Evolutionary conservation across 768 basidiomycete species (phyloP).

Genomic region (Tylopilus plumbeoviolaceoides): DNA sequence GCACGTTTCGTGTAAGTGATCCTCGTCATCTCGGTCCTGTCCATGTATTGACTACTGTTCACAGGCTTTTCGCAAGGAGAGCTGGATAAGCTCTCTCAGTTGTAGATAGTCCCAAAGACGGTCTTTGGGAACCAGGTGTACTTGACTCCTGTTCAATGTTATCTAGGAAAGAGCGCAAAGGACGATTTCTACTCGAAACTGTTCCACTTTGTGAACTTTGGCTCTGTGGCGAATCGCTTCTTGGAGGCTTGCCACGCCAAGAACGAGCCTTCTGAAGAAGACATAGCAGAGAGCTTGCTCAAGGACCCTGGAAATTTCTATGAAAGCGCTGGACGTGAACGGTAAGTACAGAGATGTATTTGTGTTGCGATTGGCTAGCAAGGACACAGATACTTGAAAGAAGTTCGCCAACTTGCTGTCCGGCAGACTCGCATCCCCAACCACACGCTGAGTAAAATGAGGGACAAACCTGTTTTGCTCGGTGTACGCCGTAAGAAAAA

Average conservation of each 20-base stretch:
- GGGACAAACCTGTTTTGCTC: slow-evolving; percentile 61
- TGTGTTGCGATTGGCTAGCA: neutral
- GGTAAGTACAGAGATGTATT: slow-evolving; percentile 39
- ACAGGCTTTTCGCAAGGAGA: slow-evolving; percentile 55
- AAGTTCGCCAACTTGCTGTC: slow-evolving; percentile 67
- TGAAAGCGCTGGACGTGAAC: slow-evolving; percentile 53
- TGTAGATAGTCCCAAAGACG: slow-evolving; percentile 46
- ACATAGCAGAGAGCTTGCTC: slow-evolving; percentile 64
- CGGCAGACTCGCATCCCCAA: slow-evolving; percentile 35
- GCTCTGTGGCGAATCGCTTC: slow-evolving; percentile 71
- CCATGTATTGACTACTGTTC: neutral
- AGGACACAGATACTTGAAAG: slow-evolving; percentile 21
- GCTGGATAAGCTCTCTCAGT: slow-evolving; percentile 48
- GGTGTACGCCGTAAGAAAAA: slow-evolving; percentile 54
- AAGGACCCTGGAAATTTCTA: slow-evolving; percentile 66
- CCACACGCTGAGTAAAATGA: slow-evolving; percentile 53
- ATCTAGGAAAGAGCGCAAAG: slow-evolving; percentile 48
- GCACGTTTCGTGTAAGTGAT: slow-evolving; percentile 48
- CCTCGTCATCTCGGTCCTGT: neutral
- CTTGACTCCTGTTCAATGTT: slow-evolving; percentile 50
- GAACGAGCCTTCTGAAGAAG: slow-evolving; percentile 78
- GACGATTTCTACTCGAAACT: slow-evolving; percentile 70
- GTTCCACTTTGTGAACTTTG: slow-evolving; percentile 87
- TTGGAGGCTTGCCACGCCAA: slow-evolving; percentile 80
- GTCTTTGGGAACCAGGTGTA: neutral